phyloP scores from a whole-genome alignment of 2,329 filamentous ascomycete genomes.

The Aspergillus chevalieri region DNA sequence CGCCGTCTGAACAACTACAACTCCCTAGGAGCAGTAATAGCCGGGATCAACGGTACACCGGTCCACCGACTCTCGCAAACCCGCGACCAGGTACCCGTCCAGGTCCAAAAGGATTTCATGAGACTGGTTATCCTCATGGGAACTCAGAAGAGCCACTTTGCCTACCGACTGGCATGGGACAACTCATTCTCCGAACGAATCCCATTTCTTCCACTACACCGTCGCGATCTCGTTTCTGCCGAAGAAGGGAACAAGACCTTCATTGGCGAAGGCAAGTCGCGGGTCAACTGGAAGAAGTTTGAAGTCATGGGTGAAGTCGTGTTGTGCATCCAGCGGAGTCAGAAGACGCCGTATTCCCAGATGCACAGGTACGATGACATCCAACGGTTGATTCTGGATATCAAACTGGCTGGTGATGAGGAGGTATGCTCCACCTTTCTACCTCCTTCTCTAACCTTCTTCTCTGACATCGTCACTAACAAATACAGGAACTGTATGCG shows the following conservation, averaged over 20 bases:
- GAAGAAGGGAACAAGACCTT: conserved; percentile 91
- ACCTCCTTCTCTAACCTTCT: not conserved
- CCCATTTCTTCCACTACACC: conserved; percentile 84
- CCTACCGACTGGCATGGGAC: conserved; percentile 95
- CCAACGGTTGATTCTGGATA: conserved; percentile 71
- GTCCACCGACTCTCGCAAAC: conserved; percentile 80
- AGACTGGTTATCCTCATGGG: conserved; percentile 88
- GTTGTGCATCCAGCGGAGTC: conserved; percentile 83
- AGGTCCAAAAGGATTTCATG: conserved; percentile 76
- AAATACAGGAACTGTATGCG: conserved; percentile 50
- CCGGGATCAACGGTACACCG: conserved; percentile 81
- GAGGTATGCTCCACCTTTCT: conserved; percentile 57
- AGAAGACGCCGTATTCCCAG: conserved; percentile 73
- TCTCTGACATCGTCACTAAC: conserved; percentile 6
- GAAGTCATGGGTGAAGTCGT: conserved; percentile 92
- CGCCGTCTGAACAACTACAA: conserved; percentile 96
- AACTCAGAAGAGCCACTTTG: conserved; percentile 83
- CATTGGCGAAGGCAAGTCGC: conserved; percentile 63
- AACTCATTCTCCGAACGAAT: conserved; percentile 87
- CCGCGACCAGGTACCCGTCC: conserved; percentile 63
- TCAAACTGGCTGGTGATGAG: conserved; percentile 74
- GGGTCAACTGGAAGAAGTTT: conserved; percentile 98
- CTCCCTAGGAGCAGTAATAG: conserved; percentile 84
- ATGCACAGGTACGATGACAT: conserved; percentile 64
- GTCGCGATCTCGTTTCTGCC: conserved; percentile 82